Evolutionary conservation across 371 early-diverging fungal species (phyloP).

Genomic region (Phascolomyces articulosus): DNA sequence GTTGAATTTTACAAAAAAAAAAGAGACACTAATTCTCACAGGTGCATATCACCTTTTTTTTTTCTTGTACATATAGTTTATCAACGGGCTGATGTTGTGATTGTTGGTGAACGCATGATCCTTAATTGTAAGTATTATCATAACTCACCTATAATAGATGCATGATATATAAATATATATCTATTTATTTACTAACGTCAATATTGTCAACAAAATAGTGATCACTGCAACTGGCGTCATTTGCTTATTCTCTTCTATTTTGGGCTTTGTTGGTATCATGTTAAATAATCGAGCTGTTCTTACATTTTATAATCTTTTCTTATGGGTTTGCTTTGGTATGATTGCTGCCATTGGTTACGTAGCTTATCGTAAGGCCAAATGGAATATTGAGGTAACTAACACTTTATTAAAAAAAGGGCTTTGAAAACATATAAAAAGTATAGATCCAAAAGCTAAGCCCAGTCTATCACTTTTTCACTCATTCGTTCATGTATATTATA

Average conservation of each 20-base stretch:
- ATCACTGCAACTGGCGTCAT: constrained; percentile 49
- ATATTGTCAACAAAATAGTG: constrained; percentile 26
- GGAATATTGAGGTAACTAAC: constrained; percentile 36
- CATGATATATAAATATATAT: no score
- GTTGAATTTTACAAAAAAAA: no score
- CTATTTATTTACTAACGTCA: no score
- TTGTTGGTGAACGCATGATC: constrained; percentile 48
- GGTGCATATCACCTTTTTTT: not conserved
- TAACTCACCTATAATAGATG: no score
- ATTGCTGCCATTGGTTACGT: constrained; percentile 62
- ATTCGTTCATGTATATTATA: no score
- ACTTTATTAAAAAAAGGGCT: not conserved
- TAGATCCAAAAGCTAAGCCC: not conserved
- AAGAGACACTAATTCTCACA: not conserved
- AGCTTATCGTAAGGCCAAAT: constrained; percentile 51
- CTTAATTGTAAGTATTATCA: constrained; percentile 54
- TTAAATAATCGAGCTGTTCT: constrained; percentile 54
- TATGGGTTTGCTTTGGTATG: constrained; percentile 62
- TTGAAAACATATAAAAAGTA: not conserved
- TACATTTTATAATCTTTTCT: constrained; percentile 50
- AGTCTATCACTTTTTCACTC: no score
- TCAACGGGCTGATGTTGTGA: constrained; percentile 46
- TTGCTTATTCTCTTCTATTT: constrained; percentile 49
- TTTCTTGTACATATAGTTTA: constrained; percentile 30
- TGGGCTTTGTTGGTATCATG: constrained; percentile 62